Evolutionary conservation across 2,329 filamentous ascomycete genomes (phyloP), one percentile per base, ranked within the genome.

Genomic region (Colletotrichum tropicale): DNA sequence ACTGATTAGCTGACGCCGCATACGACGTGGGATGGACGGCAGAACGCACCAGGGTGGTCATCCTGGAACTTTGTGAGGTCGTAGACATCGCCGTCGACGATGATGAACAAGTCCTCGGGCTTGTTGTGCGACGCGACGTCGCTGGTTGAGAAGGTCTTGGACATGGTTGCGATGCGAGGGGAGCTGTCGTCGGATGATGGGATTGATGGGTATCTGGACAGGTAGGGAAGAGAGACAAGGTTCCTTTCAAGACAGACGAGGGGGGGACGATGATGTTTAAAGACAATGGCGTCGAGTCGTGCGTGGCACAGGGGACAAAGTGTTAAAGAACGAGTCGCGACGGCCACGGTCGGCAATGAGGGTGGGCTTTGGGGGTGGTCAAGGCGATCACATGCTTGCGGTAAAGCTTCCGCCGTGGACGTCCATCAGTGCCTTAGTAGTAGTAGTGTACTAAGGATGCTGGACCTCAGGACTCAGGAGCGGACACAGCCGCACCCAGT

Each of bases 71-170:
- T 96, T 80, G 96, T 98, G 81, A 98, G 84, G 83, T 99, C 96
- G 86, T 98, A 98, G 79, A 98, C 96, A 85, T 98, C 96, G 81
- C 96, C 94, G 80, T 98, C 96, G 79, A 98, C 93, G 78, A 98
- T 92, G 82, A 98, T 95, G 92, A 93, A 98, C 77, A 98, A 89
- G 83, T 93, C 93, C 82, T 95, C 92, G 61, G 93, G 86, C 88
- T 96, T 98, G 90, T 95, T 98, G 86, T 98, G 96, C 86, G 94
- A 92, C 83, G 96, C 93, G 78, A 99, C 96, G 84, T 98, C 96
- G 88, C 91, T 91, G 79, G 93, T 90, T 70, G 93, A 94, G 85
- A 98, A 98, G 34, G 91, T 94, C 87, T 97, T 94, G 66, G 96
- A 94, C 97, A 99, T 99, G 81, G 74, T 76, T 61, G 55, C 90